Base-by-base conservation (phyloP, 1,284 basidiomycete genomes). In the Sanghuangporus sanghuang region DNA sequence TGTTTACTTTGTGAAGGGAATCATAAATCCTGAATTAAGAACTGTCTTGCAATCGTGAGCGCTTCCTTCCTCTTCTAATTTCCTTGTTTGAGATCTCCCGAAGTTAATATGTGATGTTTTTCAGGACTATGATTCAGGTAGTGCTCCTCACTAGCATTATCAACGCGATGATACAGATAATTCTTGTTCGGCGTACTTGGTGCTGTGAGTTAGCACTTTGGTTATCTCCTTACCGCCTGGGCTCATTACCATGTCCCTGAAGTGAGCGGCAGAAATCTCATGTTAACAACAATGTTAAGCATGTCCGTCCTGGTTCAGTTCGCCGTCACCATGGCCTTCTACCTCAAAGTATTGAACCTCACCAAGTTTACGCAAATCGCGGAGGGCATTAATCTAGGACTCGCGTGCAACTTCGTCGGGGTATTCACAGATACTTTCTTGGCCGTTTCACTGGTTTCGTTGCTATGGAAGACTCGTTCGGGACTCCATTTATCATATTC, bases 361-460 rank as follows among this genome's bases (percentile, higher is more conserved):
- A 54, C 54, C 1, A 18, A 27, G 21, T 14, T 59, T 23, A 18
- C 23, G 6, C 12, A 14, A 11, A n/a, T 52, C 8, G 42, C 14
- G 44, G 21, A n/a, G 6, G 35, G 27, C 38, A 3, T 32, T 16
- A 40, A 7, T 6, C 4, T 57, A 7, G 27, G n/a, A 40, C 40
- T 32, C 11, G 38, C 52, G 2, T 1, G 39, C 11, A 58, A 42
- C 36, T 35, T 42, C 23, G 21, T 62, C 27, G 54, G 21, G 2
- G 39, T 60, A 6, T 21, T 67, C 16, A 60, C 49, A 12, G 66
- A 67, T 40, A 14, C 58, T 21, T 32, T 57, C 11, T 59, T 67
- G 27, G 57, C 66, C 6, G 57, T 42, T 14, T 11, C 56, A 4
- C 46, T 67, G 32, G 53, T 63, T 23, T 57, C 40, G 23, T 53